These are phyloP conservation scores for Eucalyptus sideroxylon DNA, from an alignment of 345 rosid species.

Conservation along the genomic window DNA sequence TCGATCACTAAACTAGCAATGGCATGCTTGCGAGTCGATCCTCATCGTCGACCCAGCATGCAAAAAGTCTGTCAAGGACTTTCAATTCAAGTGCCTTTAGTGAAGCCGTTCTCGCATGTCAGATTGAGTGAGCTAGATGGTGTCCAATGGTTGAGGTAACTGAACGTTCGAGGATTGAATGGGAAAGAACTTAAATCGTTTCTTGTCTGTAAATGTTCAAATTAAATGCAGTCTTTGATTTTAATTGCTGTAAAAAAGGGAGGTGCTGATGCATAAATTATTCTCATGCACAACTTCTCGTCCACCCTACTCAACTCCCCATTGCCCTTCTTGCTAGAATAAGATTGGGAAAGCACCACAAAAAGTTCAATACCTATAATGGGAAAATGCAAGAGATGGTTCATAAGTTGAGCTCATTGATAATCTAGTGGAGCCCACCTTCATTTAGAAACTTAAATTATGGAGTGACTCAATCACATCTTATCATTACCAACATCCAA, in stretches of 20 bases:
- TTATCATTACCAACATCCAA: fast-evolving
- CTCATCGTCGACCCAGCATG: constrained; percentile 18
- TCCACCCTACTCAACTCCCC: not conserved
- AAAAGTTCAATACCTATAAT: not conserved
- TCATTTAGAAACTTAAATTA: not conserved
- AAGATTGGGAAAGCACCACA: not conserved
- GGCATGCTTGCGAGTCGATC: constrained; percentile 10
- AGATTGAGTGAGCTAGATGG: not conserved
- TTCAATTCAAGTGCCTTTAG: not conserved
- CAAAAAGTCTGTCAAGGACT: not conserved
- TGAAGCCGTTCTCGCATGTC: not conserved
- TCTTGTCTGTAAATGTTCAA: fast-evolving
- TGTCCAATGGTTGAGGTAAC: not conserved
- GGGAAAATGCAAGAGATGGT: fast-evolving
- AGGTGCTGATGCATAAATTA: not conserved
- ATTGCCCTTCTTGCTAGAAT: not conserved
- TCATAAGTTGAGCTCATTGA: not conserved
- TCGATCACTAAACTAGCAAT: not conserved
- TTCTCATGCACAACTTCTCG: not conserved
- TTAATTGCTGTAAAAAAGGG: not conserved
- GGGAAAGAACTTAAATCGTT: too few relatives aligned
- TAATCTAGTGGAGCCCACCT: fast-evolving
- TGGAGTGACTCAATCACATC: fast-evolving
- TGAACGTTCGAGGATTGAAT: too few relatives aligned
- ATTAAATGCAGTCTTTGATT: not conserved